Percentiles rank a stretch among this genome's conserved stretches.
These are phyloP conservation scores for Schwanniomyces polymorphus DNA, from an alignment of 805 yeast genomes.

Conservation along the genomic window DNA sequence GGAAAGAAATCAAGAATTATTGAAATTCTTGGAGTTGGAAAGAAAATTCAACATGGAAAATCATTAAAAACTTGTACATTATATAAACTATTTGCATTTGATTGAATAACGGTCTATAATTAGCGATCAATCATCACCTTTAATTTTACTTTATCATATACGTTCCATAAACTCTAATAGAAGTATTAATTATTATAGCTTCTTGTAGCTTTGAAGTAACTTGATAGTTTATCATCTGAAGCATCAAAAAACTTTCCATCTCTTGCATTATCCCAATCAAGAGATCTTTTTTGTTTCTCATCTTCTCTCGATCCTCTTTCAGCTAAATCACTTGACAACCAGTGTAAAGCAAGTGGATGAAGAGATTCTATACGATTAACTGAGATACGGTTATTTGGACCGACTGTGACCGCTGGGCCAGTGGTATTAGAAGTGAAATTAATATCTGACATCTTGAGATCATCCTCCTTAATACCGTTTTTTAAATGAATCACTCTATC, in stretches of 20 bases:
- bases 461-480: conserved; percentile 55
- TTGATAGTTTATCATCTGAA: conserved; percentile 40
- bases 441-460: conserved; percentile 28
- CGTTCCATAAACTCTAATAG: not conserved
- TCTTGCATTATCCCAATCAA: conserved; percentile 55
- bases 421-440: conserved; percentile 14
- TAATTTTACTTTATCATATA: not conserved
- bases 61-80: not conserved
- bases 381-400: conserved; percentile 22
- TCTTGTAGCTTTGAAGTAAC: conserved; percentile 54
- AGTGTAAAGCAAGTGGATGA: conserved; percentile 71
- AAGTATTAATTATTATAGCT: conserved; percentile 13
- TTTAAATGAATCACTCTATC: conserved; percentile 76
- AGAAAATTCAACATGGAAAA: conserved; percentile 14
- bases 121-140: not conserved
- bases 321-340: conserved; percentile 58
- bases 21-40: conserved; percentile 32
- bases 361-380: conserved; percentile 51
- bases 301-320: conserved; percentile 57
- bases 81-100: not conserved
- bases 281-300: conserved; percentile 38
- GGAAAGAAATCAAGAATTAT: conserved; percentile 19
- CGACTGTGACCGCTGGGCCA: conserved; percentile 11
- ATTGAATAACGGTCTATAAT: not conserved
- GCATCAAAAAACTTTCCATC: conserved; percentile 46